These are phyloP conservation scores for Globisporangium mamillatum DNA, from an alignment of 352 stramenopile species.

Conservation along the genomic window DNA sequence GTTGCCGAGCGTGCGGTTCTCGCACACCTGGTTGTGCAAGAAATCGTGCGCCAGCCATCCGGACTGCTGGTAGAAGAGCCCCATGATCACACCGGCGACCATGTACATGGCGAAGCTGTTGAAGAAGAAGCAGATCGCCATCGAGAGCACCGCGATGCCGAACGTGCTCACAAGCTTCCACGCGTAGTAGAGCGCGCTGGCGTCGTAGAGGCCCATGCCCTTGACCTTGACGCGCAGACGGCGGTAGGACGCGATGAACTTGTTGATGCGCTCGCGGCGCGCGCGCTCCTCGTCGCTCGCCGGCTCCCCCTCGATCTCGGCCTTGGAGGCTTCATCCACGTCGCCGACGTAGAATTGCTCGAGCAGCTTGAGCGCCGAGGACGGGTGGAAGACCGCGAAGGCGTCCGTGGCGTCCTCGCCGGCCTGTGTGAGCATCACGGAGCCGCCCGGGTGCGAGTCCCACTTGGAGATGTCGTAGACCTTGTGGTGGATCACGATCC, in stretches of 20 bases:
- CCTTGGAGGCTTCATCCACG: constrained; percentile 77
- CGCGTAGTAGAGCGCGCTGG: constrained; percentile 89
- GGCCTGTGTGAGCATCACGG: constrained; percentile 97
- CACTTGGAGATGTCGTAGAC: constrained; percentile 90
- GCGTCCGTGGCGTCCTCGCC: constrained; percentile 98
- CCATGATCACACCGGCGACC: constrained; percentile 89
- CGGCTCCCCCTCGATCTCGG: constrained; percentile 19
- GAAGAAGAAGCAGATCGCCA: constrained; percentile 86
- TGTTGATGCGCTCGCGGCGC: constrained; percentile 64
- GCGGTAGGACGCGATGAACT: constrained; percentile 96
- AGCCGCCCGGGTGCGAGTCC: constrained; percentile 81
- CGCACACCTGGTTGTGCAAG: constrained; percentile 97
- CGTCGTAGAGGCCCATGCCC: constrained; percentile 94
- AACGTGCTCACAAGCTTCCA: constrained; percentile 96
- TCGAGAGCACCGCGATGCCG: constrained; percentile 81
- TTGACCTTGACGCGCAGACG: constrained; percentile 94
- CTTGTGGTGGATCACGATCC: constrained; percentile 91
- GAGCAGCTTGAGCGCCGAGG: constrained; percentile 91
- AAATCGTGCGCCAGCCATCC: constrained; percentile 98
- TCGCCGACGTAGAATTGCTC: constrained; percentile 98
- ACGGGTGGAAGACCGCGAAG: constrained; percentile 97
- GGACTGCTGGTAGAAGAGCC: constrained; percentile 98
- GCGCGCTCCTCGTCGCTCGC: constrained; percentile 47
- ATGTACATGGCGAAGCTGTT: constrained; percentile 89
- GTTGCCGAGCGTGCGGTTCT: constrained; percentile 92